Percentiles rank a stretch among this genome's conserved stretches.
Evolutionary conservation across 805 yeast genomes (phyloP).

Genomic region (Candida andamanensis): DNA sequence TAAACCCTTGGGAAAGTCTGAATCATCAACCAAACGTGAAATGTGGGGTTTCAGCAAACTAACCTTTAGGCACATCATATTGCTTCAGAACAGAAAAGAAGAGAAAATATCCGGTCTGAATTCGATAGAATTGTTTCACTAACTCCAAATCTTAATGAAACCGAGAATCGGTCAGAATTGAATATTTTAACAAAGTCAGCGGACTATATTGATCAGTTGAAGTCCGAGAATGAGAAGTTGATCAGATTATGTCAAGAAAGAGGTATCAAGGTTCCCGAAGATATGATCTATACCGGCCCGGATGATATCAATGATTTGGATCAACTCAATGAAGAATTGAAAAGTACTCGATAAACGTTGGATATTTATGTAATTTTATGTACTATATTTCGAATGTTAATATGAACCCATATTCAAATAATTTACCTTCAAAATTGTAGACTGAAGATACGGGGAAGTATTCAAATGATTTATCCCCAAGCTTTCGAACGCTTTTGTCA

Average conservation of each 20-base stretch:
- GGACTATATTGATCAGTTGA: constrained; percentile 48
- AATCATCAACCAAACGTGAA: background rate
- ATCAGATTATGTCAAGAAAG: constrained; percentile 34
- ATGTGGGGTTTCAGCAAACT: constrained; percentile 6
- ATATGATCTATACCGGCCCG: constrained; percentile 27
- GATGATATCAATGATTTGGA: constrained; percentile 14
- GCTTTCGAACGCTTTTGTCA: background rate
- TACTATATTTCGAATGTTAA: constrained; percentile 14
- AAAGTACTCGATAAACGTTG: constrained; percentile 1
- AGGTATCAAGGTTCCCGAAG: constrained; percentile 41
- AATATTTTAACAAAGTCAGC: constrained; percentile 63
- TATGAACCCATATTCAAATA: constrained; percentile 12
- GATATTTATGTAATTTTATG: constrained; percentile 2
- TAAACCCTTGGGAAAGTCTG: too few species aligned
- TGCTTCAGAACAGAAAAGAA: constrained; percentile 79
- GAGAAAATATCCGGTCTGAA: constrained; percentile 79
- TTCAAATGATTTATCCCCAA: constrained; percentile 9
- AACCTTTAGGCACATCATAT: constrained; percentile 65
- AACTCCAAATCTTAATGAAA: constrained; percentile 66
- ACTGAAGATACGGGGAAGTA: constrained; percentile 15
- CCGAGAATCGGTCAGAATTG: constrained; percentile 77
- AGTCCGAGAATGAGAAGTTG: constrained; percentile 45
- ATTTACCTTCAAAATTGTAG: constrained; percentile 8
- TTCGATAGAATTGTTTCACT: constrained; percentile 70
- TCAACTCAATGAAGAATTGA: constrained; percentile 8